Evolutionary conservation across 768 basidiomycete genomes (phyloP), one percentile per base, ranked within the genome.

Genomic region (Rhodotorula babjevae): DNA sequence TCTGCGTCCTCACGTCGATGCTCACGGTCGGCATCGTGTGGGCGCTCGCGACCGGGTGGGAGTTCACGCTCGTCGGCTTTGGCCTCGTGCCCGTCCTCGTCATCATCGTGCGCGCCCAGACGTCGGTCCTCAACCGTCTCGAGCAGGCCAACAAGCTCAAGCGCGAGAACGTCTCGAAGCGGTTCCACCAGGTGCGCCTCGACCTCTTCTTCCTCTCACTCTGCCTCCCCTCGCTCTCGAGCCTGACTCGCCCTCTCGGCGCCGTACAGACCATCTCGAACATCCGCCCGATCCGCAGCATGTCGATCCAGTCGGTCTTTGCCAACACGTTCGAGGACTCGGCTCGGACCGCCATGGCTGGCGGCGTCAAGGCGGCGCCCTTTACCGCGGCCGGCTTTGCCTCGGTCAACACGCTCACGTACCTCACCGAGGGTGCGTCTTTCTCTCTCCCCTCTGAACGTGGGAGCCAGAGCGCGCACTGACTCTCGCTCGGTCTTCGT

Each of bases 11-110:
- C 23, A 71, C 81, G 16, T 83, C 89, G 23, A 96, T 97, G 93
- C 85, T 97, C 59, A 80, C 85, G 1, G 83, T 95, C 5, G 94
- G 93, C 15, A 81, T 98, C 29, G 79, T 90, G 27, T 99, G 96
- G 95, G 94, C 94, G 0, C 84, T 97, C 80, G 85, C 86, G 3
- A 82, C 85, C 44, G 92, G 92, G 0, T 99, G 95, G 96, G 88
- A 96, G 82, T 83, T 98, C 76, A 95, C 93, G 0, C 85, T 98
- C 27, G 91, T 90, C 5, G 94, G 93, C 0, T 81, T 97, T 42
- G 92, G 89, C 3, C 86, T 97, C 58, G 91, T 87, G 0, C 94
- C 93, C 0, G 85, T 94, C 19, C 95, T 96, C 78, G 88, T 87
- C 5, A 81, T 85, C 18, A 84, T 86, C 18, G 91, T 93, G 86